Conservation (phyloP, 768 basidiomycete species). For the Kwoniella botswanensis region DNA sequence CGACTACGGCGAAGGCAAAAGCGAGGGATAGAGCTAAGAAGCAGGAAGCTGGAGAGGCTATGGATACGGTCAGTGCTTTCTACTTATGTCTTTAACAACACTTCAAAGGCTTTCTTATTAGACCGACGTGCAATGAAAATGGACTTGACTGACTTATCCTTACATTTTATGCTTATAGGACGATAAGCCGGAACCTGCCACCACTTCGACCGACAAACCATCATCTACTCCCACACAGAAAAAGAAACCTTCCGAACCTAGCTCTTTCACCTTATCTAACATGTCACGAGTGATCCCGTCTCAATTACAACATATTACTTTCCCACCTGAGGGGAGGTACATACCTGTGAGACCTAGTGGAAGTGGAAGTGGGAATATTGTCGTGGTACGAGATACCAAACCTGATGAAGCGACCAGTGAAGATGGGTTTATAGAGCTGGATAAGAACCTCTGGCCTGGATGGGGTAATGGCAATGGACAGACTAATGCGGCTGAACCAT, state of each 20-base stretch:
- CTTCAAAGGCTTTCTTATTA: neutral
- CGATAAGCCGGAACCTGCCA: constrained; percentile 67
- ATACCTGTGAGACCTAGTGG: constrained; percentile 78
- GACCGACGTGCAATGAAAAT: no score
- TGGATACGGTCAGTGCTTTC: constrained; percentile 72
- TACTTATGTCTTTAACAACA: neutral
- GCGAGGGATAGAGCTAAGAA: constrained; percentile 86
- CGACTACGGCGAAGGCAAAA: constrained; percentile 96
- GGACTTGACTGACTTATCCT: no score
- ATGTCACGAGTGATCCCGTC: constrained; percentile 90
- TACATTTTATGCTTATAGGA: no score
- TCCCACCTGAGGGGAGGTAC: constrained; percentile 75
- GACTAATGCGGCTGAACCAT: constrained; percentile 8
- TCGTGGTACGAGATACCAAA: constrained; percentile 76
- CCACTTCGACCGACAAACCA: constrained; percentile 20
- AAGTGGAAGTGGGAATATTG: constrained; percentile 69
- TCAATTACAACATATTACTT: constrained; percentile 81
- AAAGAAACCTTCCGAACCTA: constrained; percentile 72
- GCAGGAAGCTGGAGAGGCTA: constrained; percentile 75
- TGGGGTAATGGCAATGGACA: constrained; percentile 4
- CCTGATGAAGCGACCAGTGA: constrained; percentile 63
- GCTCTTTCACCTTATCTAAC: constrained; percentile 77
- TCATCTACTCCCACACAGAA: constrained; percentile 57
- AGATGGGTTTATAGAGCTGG: constrained; percentile 73
- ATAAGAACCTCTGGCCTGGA: constrained; percentile 42